Conservation (phyloP, 441 rosid species). For the Gossypium davidsonii region DNA sequence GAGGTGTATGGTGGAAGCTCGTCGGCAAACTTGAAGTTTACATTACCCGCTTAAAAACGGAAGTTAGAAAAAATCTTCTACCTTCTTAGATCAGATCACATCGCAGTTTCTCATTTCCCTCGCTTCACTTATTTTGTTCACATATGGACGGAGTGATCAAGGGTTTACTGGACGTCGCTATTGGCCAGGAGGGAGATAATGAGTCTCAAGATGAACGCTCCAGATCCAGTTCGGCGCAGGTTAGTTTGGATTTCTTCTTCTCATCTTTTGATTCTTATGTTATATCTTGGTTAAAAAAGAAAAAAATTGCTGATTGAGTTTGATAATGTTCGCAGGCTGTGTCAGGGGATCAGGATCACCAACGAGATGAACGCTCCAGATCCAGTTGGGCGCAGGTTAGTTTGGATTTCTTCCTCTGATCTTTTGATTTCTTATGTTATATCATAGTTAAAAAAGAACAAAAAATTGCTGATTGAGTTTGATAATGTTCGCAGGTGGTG, state of each 20-base stretch:
- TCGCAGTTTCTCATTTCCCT: not conserved
- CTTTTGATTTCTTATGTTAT: not conserved
- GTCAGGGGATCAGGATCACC: constrained; percentile 37
- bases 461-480: not conserved
- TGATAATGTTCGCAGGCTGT: constrained; percentile 38
- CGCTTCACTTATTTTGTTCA: not conserved
- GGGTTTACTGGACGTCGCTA: constrained; percentile 53
- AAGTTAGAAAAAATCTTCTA: not conserved
- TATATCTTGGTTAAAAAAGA: too few species aligned
- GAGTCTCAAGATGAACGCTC: constrained; percentile 46
- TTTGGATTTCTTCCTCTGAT: not conserved
- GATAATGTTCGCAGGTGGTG: constrained; percentile 40
- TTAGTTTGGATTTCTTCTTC: not conserved
- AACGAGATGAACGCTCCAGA: constrained; percentile 54
- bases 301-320: not conserved
- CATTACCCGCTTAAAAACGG: not conserved
- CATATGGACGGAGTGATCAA: constrained; percentile 71
- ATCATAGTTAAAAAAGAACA: too few species aligned
- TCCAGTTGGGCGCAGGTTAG: constrained; percentile 56
- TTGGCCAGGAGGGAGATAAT: constrained; percentile 26
- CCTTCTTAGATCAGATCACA: not conserved
- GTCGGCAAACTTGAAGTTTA: not conserved
- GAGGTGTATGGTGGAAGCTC: not conserved
- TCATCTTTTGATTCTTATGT: not conserved
- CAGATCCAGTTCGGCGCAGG: constrained; percentile 54